Evolutionary conservation across 2,329 filamentous ascomycete genomes (phyloP), one percentile per base, ranked within the genome.

Genomic region (Botrytis byssoidea): DNA sequence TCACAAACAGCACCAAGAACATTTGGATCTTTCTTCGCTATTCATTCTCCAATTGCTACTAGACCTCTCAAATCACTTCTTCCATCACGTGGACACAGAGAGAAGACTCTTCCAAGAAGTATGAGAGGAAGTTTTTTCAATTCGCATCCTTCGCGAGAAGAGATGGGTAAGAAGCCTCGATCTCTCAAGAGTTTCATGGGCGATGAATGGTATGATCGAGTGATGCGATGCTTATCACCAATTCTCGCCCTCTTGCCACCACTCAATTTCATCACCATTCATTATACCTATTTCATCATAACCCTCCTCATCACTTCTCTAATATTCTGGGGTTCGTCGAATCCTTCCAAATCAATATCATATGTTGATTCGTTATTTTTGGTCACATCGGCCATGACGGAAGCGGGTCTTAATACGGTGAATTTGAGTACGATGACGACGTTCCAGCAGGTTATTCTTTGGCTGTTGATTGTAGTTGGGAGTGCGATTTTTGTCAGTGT

Each of bases 331-430:
- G 85, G 84, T 14, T 84, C 86, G 0, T 88, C 88, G 0, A 84
- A 84, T 2, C 87, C 88, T 0, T 79, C 81, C 29, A 80, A 82
- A 70, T 87, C 84, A 75, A 84, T 93, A 68, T 82, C 83, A 64
- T 93, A 90, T 81, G 85, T 86, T 55, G 90, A 93, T 79, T 86
- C 88, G n/a, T 81, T 93, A 25, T 93, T 93, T 79, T 81, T 93
- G 70, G 87, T 88, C 69, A 85, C 90, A 59, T 91, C 88, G 72
- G 90, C 90, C 61, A 90, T 93, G 83, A 92, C 90, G 10, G 85
- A 89, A 71, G 88, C 90, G 10, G 91, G 91, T 0, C 83, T 93
- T 73, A 93, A 92, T 77, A 91, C 90, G 1, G 86, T 90, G 77
- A 89, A 91, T 78, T 82, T 93, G 37, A 90, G 87, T 72, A 83